Conservation (phyloP, 768 basidiomycete genomes). For the Calocybe gangraenosa region DNA sequence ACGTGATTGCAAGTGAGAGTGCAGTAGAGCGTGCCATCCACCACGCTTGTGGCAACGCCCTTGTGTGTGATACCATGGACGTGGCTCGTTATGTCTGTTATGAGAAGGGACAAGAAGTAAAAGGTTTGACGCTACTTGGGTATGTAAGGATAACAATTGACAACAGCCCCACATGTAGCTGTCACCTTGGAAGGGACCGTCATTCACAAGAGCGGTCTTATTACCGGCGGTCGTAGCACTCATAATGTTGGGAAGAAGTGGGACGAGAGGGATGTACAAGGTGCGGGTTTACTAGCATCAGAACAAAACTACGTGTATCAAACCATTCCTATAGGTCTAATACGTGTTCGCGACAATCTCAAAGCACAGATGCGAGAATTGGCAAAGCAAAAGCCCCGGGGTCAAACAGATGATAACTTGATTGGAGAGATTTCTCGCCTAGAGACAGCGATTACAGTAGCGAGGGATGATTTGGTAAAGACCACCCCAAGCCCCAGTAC, state of each 20-base stretch:
- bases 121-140: constrained; percentile 49
- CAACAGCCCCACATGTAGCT: constrained; percentile 43
- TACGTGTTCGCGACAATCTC: constrained; percentile 65
- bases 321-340: constrained; percentile 28
- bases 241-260: constrained; percentile 80
- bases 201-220: constrained; percentile 95
- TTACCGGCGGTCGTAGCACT: constrained; percentile 89
- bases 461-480: constrained; percentile 79
- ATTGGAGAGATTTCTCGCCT: constrained; percentile 73
- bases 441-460: constrained; percentile 70
- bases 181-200: constrained; percentile 96
- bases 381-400: constrained; percentile 77
- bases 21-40: constrained; percentile 92
- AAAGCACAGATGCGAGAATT: constrained; percentile 77
- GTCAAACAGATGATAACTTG: constrained; percentile 77
- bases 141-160: too few species aligned
- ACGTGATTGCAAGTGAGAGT: constrained; percentile 79
- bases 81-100: constrained; percentile 88
- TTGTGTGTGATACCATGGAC: constrained; percentile 95
- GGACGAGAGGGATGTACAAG: constrained; percentile 92
- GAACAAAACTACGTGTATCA: not conserved
- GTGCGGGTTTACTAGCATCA: constrained; percentile 29
- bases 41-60: constrained; percentile 91
- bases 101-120: constrained; percentile 94
- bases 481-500: not conserved